Conservation (phyloP, 208 protist genomes). For the Crithidia sp. region DNA sequence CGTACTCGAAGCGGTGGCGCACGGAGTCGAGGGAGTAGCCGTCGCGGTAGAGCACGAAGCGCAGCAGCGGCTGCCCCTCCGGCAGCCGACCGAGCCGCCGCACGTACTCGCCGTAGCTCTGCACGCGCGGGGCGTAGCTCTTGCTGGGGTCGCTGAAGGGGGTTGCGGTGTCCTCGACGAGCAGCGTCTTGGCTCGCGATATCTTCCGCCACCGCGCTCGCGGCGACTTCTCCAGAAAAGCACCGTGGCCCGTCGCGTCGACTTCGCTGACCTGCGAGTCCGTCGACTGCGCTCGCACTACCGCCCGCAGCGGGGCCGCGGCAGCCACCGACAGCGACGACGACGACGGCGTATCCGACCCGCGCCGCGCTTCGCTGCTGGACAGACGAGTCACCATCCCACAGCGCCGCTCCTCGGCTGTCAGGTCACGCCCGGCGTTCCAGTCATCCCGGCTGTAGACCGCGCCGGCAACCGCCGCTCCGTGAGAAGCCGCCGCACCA, state of each 20-base stretch:
- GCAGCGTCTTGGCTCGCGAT: constrained; percentile 55
- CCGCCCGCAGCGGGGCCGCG: constrained; percentile 24
- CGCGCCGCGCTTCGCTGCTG: neutral
- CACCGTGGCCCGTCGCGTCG: constrained; percentile 34
- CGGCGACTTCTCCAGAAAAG: constrained; percentile 52
- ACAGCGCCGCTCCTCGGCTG: constrained; percentile 53
- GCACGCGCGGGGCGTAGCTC: constrained; percentile 55
- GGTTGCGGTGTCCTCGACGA: constrained; percentile 65
- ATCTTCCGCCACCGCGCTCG: constrained; percentile 85
- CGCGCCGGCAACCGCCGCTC: constrained; percentile 4
- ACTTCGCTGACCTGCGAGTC: constrained; percentile 86
- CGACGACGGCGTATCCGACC: neutral
- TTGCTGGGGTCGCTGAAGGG: constrained; percentile 76
- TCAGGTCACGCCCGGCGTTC: constrained; percentile 57
- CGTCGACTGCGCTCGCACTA: constrained; percentile 66
- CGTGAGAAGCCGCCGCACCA: neutral
- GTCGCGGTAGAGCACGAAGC: constrained; percentile 83
- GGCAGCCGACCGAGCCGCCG: constrained; percentile 58
- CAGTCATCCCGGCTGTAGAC: constrained; percentile 54
- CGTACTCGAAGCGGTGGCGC: constrained; percentile 74
- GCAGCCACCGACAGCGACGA: neutral
- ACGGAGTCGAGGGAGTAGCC: constrained; percentile 51
- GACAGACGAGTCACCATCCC: constrained; percentile 51
- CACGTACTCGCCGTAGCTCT: constrained; percentile 84
- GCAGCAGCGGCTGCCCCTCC: constrained; percentile 50